A percentile compares a stretch with the other conserved stretches of the same genome.
phyloP scores from a whole-genome alignment of 202 grass and related monocot species.

The Dendrocalamus latiflorus region DNA sequence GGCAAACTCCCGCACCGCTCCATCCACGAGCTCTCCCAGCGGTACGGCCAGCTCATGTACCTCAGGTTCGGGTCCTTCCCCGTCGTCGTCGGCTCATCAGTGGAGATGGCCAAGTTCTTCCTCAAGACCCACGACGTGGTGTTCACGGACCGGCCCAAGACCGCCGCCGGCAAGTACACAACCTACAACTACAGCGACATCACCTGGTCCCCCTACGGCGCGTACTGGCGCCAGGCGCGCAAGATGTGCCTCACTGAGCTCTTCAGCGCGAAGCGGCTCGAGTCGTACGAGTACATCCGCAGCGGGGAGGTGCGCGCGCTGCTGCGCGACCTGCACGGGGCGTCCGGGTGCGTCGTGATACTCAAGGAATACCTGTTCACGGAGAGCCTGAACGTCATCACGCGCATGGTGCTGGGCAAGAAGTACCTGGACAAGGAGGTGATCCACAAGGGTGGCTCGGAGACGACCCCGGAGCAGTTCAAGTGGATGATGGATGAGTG shows the following conservation, averaged over 20 bases:
- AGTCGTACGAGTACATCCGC: conserved; percentile 89
- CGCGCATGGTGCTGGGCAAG: conserved; percentile 78
- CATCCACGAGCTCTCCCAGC: conserved; percentile 53
- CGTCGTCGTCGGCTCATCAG: conserved; percentile 67
- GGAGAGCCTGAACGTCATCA: conserved; percentile 77
- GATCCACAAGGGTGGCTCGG: not conserved
- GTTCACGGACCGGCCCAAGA: conserved; percentile 68
- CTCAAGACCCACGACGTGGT: conserved; percentile 82
- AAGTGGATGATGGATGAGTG: conserved; percentile 85
- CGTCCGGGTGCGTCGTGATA: conserved; percentile 35
- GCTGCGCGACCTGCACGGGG: conserved; percentile 40
- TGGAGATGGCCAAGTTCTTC: conserved; percentile 74
- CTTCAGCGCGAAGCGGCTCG: conserved; percentile 77
- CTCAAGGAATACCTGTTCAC: conserved; percentile 76
- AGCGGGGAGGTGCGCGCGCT: conserved; percentile 57
- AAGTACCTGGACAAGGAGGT: conserved; percentile 52
- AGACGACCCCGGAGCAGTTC: conserved; percentile 77
- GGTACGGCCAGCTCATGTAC: conserved; percentile 60
- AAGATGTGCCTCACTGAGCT: conserved; percentile 93
- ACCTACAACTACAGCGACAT: conserved; percentile 91
- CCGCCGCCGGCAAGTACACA: conserved; percentile 81
- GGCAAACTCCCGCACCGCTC: conserved; percentile 74
- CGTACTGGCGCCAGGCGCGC: conserved; percentile 85
- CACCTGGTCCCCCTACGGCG: conserved; percentile 80
- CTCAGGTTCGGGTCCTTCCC: conserved; percentile 79